Evolutionary conservation across 192 early-diverging fungal genomes (phyloP).

Genomic region (Physocladia obscura): DNA sequence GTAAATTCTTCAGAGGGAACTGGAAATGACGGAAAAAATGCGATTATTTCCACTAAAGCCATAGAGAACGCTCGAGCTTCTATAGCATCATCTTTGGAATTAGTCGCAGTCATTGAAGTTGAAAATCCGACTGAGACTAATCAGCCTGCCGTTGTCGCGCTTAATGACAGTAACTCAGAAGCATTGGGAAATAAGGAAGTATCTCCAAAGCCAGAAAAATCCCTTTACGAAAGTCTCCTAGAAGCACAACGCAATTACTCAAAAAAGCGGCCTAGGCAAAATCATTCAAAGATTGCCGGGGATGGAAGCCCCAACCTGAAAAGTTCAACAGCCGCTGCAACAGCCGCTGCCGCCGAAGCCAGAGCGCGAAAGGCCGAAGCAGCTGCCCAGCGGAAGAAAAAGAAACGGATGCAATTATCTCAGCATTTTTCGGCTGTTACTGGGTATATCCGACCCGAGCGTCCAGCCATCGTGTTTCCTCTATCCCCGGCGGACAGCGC

Average conservation of each 20-base stretch:
- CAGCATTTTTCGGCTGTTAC: background rate
- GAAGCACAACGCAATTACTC: slow-evolving; percentile 18
- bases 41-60: background rate
- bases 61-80: background rate
- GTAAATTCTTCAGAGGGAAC: background rate
- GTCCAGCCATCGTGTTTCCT: slow-evolving; percentile 8
- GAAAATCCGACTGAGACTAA: background rate
- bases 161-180: background rate
- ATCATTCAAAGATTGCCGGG: background rate
- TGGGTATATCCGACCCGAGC: background rate
- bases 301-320: background rate
- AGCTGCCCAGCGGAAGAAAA: slow-evolving; percentile 7
- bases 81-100: too few species aligned
- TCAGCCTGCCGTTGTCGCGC: background rate
- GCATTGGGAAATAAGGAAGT: background rate
- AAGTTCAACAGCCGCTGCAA: background rate
- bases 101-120: too few species aligned
- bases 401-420: slow-evolving; percentile 6
- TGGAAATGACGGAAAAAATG: background rate
- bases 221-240: slow-evolving; percentile 19
- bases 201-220: background rate
- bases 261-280: background rate
- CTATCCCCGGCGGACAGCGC: slow-evolving; percentile 18
- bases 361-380: background rate
- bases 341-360: background rate